Evolutionary conservation across 768 basidiomycete species (phyloP).

Genomic region (Termitomyces sp.): DNA sequence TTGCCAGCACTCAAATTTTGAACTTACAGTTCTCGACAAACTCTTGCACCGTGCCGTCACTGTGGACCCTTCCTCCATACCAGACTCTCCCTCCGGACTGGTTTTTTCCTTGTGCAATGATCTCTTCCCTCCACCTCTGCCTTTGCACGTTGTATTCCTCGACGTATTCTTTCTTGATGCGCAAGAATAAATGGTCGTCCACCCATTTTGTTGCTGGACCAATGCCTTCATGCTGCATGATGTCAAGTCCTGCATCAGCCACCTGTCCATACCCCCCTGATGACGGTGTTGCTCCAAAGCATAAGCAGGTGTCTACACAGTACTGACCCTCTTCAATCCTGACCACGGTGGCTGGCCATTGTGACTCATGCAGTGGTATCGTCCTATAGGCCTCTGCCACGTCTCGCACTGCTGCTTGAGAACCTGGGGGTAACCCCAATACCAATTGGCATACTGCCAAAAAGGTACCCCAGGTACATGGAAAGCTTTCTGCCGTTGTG

Average conservation of each 20-base stretch:
- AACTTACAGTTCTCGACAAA: not conserved
- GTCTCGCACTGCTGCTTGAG: slow-evolving; percentile 2
- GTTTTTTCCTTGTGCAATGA: not conserved
- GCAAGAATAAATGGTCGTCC: slow-evolving; percentile 19
- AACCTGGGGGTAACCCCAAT: slow-evolving; percentile 4
- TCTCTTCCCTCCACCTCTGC: not conserved
- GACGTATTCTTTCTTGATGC: slow-evolving; percentile 13
- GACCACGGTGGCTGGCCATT: slow-evolving; percentile 10
- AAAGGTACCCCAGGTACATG: slow-evolving; percentile 26
- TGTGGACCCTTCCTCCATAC: slow-evolving; percentile 13
- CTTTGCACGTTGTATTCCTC: slow-evolving; percentile 15
- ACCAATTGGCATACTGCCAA: not conserved
- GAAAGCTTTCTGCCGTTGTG: slow-evolving; percentile 21
- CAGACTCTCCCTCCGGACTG: slow-evolving; percentile 9
- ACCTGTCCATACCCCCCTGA: not conserved
- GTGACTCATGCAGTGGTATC: not conserved
- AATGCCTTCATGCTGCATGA: slow-evolving; percentile 16
- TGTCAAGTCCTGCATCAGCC: slow-evolving; percentile 6
- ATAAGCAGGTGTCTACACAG: not conserved
- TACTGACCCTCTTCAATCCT: not conserved
- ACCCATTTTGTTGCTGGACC: slow-evolving; percentile 24
- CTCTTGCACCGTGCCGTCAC: not conserved
- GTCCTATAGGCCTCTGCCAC: slow-evolving; percentile 13
- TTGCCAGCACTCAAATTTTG: not conserved
- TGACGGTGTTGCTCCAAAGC: not conserved